Conservation (phyloP, 1,139 yeast genomes). For the Debaryomyces udenii region DNA sequence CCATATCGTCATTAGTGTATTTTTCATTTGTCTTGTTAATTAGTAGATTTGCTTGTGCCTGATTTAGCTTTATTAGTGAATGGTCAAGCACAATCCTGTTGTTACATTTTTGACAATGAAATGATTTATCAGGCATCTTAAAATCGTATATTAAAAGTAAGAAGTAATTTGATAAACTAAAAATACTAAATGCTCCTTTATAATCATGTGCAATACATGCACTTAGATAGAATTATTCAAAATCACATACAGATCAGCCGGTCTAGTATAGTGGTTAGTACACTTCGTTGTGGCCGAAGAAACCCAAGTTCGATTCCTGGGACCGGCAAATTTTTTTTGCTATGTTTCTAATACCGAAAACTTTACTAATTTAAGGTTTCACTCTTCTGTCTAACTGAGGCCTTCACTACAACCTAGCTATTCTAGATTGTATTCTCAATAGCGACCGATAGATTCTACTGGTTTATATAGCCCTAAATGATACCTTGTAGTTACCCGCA, state of each 20-base stretch:
- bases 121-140: slow-evolving; percentile 11
- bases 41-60: slow-evolving; percentile 38
- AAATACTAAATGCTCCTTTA: too few species aligned
- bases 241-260: slow-evolving; percentile 24
- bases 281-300: slow-evolving; percentile 51
- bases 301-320: slow-evolving; percentile 52
- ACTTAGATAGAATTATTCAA: not conserved
- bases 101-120: slow-evolving; percentile 40
- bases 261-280: slow-evolving; percentile 50
- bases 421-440: too few species aligned
- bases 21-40: slow-evolving; percentile 22
- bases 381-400: not conserved
- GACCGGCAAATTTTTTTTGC: slow-evolving; percentile 36
- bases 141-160: not conserved
- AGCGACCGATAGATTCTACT: too few species aligned
- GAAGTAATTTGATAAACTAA: too few species aligned
- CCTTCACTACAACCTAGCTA: too few species aligned
- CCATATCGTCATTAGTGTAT: slow-evolving; percentile 17
- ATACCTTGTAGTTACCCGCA: slow-evolving; percentile 2
- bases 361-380: too few species aligned
- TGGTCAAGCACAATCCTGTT: slow-evolving; percentile 33
- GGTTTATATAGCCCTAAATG: slow-evolving; percentile 2
- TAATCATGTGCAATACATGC: not conserved
- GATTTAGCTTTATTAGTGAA: slow-evolving; percentile 31
- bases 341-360: too few species aligned